These are phyloP conservation scores for Dryas octopetala DNA, from an alignment of 306 rosid genomes.

Conservation along the genomic window DNA sequence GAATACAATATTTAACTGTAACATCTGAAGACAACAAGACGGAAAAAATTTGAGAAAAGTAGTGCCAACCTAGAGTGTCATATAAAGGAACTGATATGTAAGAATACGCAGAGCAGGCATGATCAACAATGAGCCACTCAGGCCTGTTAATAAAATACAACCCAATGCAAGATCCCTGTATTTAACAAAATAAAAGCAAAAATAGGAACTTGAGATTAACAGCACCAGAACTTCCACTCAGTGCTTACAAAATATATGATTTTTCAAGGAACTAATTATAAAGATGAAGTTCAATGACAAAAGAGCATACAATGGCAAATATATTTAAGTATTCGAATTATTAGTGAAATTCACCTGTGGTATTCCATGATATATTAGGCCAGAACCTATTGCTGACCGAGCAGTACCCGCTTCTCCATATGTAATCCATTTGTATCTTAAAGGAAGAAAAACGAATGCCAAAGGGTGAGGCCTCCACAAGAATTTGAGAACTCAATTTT, in stretches of 20 bases:
- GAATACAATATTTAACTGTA: conserved; percentile 20
- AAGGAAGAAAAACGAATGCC: conserved; percentile 19
- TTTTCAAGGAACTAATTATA: not conserved
- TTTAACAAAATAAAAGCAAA: not conserved
- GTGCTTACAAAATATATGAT: not conserved
- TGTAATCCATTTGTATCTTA: conserved; percentile 98
- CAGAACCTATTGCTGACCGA: conserved; percentile 88
- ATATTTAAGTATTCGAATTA: conserved; percentile 14
- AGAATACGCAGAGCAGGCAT: conserved; percentile 97
- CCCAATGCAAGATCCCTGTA: conserved; percentile 80
- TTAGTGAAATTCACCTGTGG: conserved; percentile 58
- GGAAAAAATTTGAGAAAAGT: conserved; percentile 17
- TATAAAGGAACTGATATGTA: conserved; percentile 91
- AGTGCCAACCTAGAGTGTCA: conserved; percentile 86
- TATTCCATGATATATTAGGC: conserved; percentile 70
- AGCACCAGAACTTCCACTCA: not conserved
- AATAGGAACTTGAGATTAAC: conserved; percentile 3
- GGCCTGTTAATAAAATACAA: conserved; percentile 93
- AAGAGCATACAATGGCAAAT: not conserved
- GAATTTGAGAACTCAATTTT: conserved; percentile 3
- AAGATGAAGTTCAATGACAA: not conserved
- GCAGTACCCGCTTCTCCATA: conserved; percentile 93
- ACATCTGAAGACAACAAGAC: conserved; percentile 23
- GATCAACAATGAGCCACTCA: conserved; percentile 95
- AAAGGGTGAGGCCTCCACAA: conserved; percentile 28